Base-by-base conservation (phyloP, 2,329 filamentous ascomycete species). In the Mariannaea elegans region DNA sequence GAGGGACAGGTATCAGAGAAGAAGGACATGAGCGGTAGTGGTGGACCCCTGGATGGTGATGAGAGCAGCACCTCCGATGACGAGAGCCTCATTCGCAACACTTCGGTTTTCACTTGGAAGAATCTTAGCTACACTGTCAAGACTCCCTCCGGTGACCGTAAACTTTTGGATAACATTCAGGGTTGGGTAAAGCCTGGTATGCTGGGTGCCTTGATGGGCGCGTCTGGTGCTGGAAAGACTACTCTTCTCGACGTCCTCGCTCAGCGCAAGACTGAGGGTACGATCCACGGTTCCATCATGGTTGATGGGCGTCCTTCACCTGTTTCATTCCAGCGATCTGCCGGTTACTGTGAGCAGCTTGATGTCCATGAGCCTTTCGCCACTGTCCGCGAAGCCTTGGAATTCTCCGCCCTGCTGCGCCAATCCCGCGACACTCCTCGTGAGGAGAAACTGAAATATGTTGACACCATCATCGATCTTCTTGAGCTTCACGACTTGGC, bases 161-260 rank as follows among this genome's bases (percentile, higher is more conserved):
- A 85, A 12, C 87, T 97, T 58, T 80, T 97, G 7, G 88, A 95
- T 63, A 84, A 94, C 56, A 90, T 96, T 1, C 87, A 93, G 65
- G 93, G 92, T 3, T 96, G 90, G 87, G 90, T 94, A 55, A 92
- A 92, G 74, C 91, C 92, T 1, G 91, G 91, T 44, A 93, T 88
- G 64, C 76, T 93, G 18, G 92, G 89, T 3, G 91, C 90, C 4
- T 80, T 94, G n/a, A 92, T 94, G 91, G 89, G 91, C 68, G 87
- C 90, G 2, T 91, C 89, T 10, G 92, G 91, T 65, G 92, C 93
- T 14, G 92, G 93, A 50, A 96, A 96, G 76, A 96, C 92, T 0
- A 95, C 92, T 0, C 83, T 97, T 3, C 80, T 96, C 7, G 93
- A 96, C 73, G 90, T 93, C 2, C 82, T 97, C 29, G 93, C 92